Percentiles rank a stretch among this genome's conserved stretches.
These are phyloP conservation scores for Diversispora epigaea DNA, from an alignment of 192 early-diverging fungal genomes.

Conservation along the genomic window DNA sequence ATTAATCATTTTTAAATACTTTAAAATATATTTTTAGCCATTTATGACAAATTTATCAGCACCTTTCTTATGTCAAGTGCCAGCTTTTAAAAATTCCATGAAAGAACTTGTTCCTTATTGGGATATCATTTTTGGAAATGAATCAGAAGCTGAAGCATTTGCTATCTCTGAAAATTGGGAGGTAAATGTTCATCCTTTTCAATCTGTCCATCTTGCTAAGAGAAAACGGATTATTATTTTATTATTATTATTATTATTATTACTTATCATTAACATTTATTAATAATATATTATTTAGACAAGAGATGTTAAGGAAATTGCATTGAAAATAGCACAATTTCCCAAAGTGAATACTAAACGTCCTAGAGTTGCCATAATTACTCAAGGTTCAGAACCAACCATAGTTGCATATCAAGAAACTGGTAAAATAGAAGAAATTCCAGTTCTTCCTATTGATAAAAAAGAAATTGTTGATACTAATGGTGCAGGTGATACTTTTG, in stretches of 20 bases:
- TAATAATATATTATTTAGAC: background rate
- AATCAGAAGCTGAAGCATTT: constrained; percentile 89
- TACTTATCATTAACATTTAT: background rate
- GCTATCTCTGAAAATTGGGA: constrained; percentile 69
- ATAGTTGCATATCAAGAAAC: constrained; percentile 68
- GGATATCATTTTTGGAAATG: constrained; percentile 96
- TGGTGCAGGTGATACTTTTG: constrained; percentile 97
- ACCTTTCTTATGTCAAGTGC: constrained; percentile 81
- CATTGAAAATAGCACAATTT: constrained; percentile 75
- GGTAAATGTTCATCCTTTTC: constrained; percentile 1
- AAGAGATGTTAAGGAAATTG: constrained; percentile 78
- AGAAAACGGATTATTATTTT: no score
- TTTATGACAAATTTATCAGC: constrained; percentile 96
- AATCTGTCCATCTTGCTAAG: background rate
- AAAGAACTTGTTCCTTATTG: constrained; percentile 80
- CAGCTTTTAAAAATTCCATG: constrained; percentile 82
- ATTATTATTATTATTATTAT: no score
- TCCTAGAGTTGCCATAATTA: constrained; percentile 88
- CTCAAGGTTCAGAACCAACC: constrained; percentile 79
- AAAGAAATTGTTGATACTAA: constrained; percentile 93
- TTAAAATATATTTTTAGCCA: constrained; percentile 33
- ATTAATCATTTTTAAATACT: no score
- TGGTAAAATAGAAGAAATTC: constrained; percentile 60
- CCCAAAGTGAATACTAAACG: constrained; percentile 73
- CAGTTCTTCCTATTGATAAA: constrained; percentile 57